These are phyloP conservation scores for Pichia gijzeniarum DNA, from an alignment of 805 yeast species.

Conservation along the genomic window DNA sequence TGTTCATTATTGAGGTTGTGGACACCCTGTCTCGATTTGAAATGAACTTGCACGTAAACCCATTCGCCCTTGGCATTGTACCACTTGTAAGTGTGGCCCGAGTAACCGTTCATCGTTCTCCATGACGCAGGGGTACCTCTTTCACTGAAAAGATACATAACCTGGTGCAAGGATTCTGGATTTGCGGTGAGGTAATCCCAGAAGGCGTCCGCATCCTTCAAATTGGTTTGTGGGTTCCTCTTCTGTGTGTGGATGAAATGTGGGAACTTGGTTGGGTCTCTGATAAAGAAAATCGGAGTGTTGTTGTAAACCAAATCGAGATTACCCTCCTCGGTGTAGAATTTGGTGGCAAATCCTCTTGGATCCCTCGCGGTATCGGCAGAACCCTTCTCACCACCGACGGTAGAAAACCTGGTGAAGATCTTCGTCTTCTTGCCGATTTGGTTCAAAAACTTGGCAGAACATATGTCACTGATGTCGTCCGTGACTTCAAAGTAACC, in stretches of 20 bases:
- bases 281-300: slow-evolving; percentile 77
- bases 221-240: slow-evolving; percentile 75
- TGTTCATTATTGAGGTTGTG: slow-evolving; percentile 53
- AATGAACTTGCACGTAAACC: slow-evolving; percentile 74
- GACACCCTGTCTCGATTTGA: slow-evolving; percentile 52
- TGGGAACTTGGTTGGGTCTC: slow-evolving; percentile 84
- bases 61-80: slow-evolving; percentile 67
- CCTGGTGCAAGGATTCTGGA: slow-evolving; percentile 72
- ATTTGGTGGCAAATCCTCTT: slow-evolving; percentile 75
- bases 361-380: slow-evolving; percentile 86
- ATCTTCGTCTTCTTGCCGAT: slow-evolving; percentile 77
- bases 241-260: slow-evolving; percentile 86
- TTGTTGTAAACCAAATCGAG: slow-evolving; percentile 81
- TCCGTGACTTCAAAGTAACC: slow-evolving; percentile 86
- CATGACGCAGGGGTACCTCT: slow-evolving; percentile 75
- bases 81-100: slow-evolving; percentile 84
- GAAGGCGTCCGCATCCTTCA: slow-evolving; percentile 74
- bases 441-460: slow-evolving; percentile 61
- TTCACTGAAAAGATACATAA: slow-evolving; percentile 66
- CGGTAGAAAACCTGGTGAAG: slow-evolving; percentile 75
- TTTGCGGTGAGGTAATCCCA: slow-evolving; percentile 78
- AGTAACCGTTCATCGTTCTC: slow-evolving; percentile 78
- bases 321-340: slow-evolving; percentile 79
- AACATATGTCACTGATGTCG: slow-evolving; percentile 67
- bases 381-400: slow-evolving; percentile 79